These are phyloP conservation scores for Camillea tinctor DNA, from an alignment of 2,329 filamentous ascomycete genomes.

Conservation along the genomic window DNA sequence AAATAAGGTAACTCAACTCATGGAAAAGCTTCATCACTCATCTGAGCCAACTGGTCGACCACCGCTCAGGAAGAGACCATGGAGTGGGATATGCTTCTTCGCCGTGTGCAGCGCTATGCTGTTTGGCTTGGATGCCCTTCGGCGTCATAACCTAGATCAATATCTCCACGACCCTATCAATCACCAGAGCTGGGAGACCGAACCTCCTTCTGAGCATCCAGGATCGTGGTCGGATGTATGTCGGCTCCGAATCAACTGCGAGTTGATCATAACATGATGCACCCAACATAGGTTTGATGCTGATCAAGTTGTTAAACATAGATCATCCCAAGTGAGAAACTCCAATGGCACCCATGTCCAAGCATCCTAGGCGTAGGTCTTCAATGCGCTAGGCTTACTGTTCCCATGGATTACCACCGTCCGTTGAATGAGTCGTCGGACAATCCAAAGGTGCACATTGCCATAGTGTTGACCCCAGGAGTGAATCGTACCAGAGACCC, in stretches of 20 bases:
- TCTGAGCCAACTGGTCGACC: not conserved
- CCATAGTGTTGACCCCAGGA: conserved; percentile 36
- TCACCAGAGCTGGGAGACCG: not conserved
- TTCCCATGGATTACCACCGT: conserved; percentile 47
- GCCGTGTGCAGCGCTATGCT: conserved; percentile 2
- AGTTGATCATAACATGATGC: conserved; percentile 19
- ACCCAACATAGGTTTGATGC: not conserved
- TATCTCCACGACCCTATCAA: conserved; percentile 2
- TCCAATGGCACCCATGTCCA: conserved; percentile 45
- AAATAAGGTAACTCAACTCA: too few species aligned
- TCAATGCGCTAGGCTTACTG: conserved; percentile 44
- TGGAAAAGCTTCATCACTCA: conserved; percentile 6
- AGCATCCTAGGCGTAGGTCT: conserved; percentile 25
- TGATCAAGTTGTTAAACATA: conserved; percentile 15
- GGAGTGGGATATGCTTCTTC: conserved; percentile 8
- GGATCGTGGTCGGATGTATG: conserved; percentile 4
- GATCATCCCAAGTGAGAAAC: conserved; percentile 44
- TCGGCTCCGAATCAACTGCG: conserved; percentile 7
- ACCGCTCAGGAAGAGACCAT: not conserved
- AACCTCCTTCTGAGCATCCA: not conserved
- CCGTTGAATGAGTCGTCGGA: conserved; percentile 36
- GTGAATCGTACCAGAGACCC: conserved; percentile 29
- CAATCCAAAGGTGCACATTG: conserved; percentile 39
- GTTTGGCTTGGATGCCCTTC: conserved; percentile 6
- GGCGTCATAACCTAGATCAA: conserved; percentile 3